Evolutionary conservation across 1,139 yeast genomes (phyloP), one percentile per base, ranked within the genome.

Genomic region (Hansenula anomala): DNA sequence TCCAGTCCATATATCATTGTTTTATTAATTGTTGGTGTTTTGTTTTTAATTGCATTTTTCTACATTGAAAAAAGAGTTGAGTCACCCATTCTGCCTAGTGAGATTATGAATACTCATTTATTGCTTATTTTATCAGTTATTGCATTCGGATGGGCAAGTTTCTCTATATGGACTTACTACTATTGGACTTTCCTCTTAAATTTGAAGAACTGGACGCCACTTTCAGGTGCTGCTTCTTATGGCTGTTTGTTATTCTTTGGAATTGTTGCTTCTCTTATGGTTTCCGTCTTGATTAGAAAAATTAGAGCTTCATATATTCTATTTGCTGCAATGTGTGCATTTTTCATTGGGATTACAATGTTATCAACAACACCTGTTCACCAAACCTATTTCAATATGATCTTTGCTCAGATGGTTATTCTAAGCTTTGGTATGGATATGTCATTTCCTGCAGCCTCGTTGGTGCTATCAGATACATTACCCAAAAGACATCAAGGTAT

Each of bases 371-470:
- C 71, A 42, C 80, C 81, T 1, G 67, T 72, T 1, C 47, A 73
- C 31, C 75, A 75, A 48, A 59, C 69, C 0, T 75, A 63, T 46
- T 76, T 66, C 60, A 58, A 63, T 20, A 60, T 73, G 45, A 49
- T 70, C 3, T 58, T 76, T 44, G 77, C 76, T 5, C 73, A 66
- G 37, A 67, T 71, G 69, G 57, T 73, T 30, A 59, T 75, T 9
- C 52, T 75, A 15, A 65, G 75, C 19, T 74, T 78, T 69, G 81
- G 78, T 2, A 74, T 76, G 80, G 81, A 76, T 51, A 56, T 73
- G 48, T 72, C 79, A 27, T 76, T 75, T 50, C 81, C 81, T 2
- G 74, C 80, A 2, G 73, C 80, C 0, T 67, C 80, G 1, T 64
- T 76, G 27, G 66, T 75, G 7, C 53, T 75, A 30, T 72, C 78